Percentiles rank a stretch among this genome's conserved stretches.
Evolutionary conservation across 352 stramenopile genomes (phyloP).

Genomic region (Blastocystis sp.): DNA sequence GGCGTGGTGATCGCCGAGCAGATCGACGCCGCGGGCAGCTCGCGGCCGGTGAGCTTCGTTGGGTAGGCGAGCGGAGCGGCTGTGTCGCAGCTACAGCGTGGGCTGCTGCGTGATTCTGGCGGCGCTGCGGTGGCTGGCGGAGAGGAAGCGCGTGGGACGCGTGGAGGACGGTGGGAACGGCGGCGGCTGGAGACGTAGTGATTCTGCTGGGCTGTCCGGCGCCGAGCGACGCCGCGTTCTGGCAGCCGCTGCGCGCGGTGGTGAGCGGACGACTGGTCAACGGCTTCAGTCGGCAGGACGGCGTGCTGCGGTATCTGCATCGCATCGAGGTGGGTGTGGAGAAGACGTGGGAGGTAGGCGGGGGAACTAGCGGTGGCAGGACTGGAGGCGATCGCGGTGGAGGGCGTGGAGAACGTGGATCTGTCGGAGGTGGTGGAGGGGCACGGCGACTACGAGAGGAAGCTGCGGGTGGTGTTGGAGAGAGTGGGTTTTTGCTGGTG

Average conservation of each 20-base stretch:
- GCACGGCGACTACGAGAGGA: background rate
- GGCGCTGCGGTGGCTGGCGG: background rate
- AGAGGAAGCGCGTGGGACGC: background rate
- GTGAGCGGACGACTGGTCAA: constrained; percentile 6
- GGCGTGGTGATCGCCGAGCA: background rate
- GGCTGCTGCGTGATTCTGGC: background rate
- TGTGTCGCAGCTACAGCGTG: background rate
- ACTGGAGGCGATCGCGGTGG: background rate
- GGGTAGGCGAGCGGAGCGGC: background rate
- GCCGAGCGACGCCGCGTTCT: background rate
- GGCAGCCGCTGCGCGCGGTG: background rate
- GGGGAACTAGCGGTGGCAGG: background rate
- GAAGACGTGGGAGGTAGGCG: background rate
- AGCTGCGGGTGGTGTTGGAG: background rate
- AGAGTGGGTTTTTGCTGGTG: background rate
- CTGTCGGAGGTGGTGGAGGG: background rate
- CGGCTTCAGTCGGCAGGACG: background rate
- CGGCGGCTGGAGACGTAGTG: background rate
- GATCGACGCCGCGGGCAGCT: background rate
- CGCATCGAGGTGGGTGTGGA: background rate
- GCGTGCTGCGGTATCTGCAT: background rate
- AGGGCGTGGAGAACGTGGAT: constrained; percentile 3
- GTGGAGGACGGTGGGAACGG: background rate
- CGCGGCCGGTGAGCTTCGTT: background rate
- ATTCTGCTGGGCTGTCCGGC: constrained; percentile 32